These are phyloP conservation scores for Penicillium concentricum DNA, from an alignment of 2,329 filamentous ascomycete genomes.

Conservation along the genomic window DNA sequence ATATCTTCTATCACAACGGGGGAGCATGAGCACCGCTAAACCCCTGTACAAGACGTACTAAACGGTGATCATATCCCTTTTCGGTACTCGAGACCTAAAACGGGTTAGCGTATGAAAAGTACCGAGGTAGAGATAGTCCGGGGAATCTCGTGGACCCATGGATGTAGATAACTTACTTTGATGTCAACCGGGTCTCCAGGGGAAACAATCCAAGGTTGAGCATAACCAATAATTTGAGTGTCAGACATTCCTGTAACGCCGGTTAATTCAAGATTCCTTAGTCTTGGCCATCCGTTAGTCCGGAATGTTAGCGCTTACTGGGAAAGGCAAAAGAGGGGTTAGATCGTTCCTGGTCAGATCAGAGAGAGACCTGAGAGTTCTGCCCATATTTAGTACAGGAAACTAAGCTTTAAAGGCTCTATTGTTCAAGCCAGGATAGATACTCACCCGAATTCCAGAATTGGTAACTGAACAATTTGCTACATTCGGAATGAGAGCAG, in stretches of 20 bases:
- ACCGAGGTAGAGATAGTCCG: too few species aligned
- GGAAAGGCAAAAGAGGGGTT: not conserved
- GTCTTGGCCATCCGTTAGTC: not conserved
- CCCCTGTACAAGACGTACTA: constrained; percentile 1
- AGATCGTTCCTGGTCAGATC: not conserved
- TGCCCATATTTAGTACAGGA: not conserved
- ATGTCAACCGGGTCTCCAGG: not conserved
- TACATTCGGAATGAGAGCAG: constrained; percentile 1
- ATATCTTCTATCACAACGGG: constrained; percentile 5
- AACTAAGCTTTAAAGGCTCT: not conserved
- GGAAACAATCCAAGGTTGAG: not conserved
- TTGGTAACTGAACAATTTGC: not conserved
- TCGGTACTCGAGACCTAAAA: not conserved
- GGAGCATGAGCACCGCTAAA: not conserved
- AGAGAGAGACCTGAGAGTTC: not conserved
- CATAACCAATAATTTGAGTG: not conserved
- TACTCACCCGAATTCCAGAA: not conserved
- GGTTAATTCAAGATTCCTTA: not conserved
- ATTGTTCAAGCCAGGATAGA: not conserved
- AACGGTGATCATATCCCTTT: not conserved
- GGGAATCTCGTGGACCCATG: not conserved
- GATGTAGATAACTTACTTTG: not conserved
- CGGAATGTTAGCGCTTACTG: not conserved
- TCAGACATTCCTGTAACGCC: not conserved
- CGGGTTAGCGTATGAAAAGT: not conserved